Conservation (phyloP, 2,329 filamentous ascomycete genomes). For the Amesomyces nigricolor region DNA sequence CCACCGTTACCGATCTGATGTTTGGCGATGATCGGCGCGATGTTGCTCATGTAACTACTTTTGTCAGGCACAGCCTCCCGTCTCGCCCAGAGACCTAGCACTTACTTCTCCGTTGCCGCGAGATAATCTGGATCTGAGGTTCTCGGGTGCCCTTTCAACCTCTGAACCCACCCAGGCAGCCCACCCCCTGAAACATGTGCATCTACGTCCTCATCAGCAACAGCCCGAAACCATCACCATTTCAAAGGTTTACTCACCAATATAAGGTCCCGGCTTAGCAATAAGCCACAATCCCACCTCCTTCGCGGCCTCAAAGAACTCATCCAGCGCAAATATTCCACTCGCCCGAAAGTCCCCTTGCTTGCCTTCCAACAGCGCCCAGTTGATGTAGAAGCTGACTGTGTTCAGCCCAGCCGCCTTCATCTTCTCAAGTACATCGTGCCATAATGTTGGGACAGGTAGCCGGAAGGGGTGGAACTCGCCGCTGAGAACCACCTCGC, state of each 20-base stretch:
- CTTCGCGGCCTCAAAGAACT: slow-evolving; percentile 70
- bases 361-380: slow-evolving; percentile 71
- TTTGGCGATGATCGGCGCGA: slow-evolving; percentile 62
- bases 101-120: slow-evolving; percentile 59
- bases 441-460: slow-evolving; percentile 40
- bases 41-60: slow-evolving; percentile 52
- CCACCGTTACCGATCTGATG: slow-evolving; percentile 79
- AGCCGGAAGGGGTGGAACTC: slow-evolving; percentile 65
- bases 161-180: slow-evolving; percentile 73
- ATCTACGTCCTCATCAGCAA: slow-evolving; percentile 32
- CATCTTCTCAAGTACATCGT: slow-evolving; percentile 63
- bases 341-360: slow-evolving; percentile 63
- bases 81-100: slow-evolving; percentile 5
- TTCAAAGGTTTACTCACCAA: slow-evolving; percentile 13
- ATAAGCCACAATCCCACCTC: slow-evolving; percentile 72
- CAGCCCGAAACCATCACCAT: not conserved
- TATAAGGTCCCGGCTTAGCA: slow-evolving; percentile 36
- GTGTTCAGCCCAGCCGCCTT: slow-evolving; percentile 74
- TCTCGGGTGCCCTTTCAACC: slow-evolving; percentile 58
- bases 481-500: slow-evolving; percentile 65
- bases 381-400: slow-evolving; percentile 74
- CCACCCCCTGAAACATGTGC: slow-evolving; percentile 72
- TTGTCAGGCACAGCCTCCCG: not conserved
- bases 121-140: slow-evolving; percentile 58
- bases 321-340: slow-evolving; percentile 65